Evolutionary conservation across 2,329 filamentous ascomycete genomes (phyloP), one percentile per base, ranked within the genome.

Genomic region (Camillea tinctor): DNA sequence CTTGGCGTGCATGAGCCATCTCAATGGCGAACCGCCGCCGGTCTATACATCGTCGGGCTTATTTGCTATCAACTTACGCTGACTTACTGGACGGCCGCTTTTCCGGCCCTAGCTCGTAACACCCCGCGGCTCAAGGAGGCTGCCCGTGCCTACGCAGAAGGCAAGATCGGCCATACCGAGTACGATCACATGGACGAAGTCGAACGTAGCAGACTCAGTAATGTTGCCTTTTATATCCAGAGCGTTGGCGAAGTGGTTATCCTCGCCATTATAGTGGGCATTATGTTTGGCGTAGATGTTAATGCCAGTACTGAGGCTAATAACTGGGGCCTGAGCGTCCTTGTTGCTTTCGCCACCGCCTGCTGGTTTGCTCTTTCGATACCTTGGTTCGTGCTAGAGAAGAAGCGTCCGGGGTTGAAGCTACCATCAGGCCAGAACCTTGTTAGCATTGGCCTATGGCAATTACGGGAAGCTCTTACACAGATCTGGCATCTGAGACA

Each of bases 71-170:
- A 89, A 72, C 82, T 88, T 2, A 87, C 85, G 0, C 75, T 89
- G 54, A 89, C 87, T 0, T 90, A 89, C 71, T 90, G 87, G 85
- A 88, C 86, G 0, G 86, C 88, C 0, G 86, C 87, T 0, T 79
- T 79, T 50, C 76, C 76, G 0, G 70, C 71, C 8, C 69, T 79
- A 20, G 76, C 76, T 1, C 73, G 76, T 48, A 77, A 76, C 44
- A 72, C 72, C 4, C 66, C 70, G 0, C 64, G 68, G n/a, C 59
- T 77, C 52, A 73, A 68, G 57, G 74, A 75, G 22, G 69, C 74
- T 1, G 70, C 69, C 4, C 61, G 66, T 17, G 70, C 70, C 17
- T 75, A 72, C 51, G 69, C 71, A 54, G 63, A 67, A 0, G 76
- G 85, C 2, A 75, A 74, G 1, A 86, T 90, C 50, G 79, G 78